These are phyloP conservation scores for Termitomyces sp. DNA, from an alignment of 768 basidiomycete species.

Conservation along the genomic window DNA sequence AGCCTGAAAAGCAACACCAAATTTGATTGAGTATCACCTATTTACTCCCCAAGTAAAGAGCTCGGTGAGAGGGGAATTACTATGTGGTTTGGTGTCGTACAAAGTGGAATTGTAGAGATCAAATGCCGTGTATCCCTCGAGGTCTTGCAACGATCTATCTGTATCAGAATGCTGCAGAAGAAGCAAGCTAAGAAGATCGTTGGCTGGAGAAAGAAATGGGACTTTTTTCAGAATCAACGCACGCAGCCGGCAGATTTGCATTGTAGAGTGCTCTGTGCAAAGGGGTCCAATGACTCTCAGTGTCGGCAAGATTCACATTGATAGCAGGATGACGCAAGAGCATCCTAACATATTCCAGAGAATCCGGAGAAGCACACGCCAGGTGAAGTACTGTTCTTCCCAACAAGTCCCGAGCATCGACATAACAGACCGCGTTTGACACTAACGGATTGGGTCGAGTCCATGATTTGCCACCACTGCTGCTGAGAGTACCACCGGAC, in stretches of 20 bases:
- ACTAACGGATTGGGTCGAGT: constrained; percentile 37
- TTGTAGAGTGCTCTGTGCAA: constrained; percentile 82
- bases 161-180: constrained; percentile 72
- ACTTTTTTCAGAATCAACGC: constrained; percentile 19
- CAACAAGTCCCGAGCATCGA: constrained; percentile 67
- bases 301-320: constrained; percentile 76
- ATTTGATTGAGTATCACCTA: constrained; percentile 31
- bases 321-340: constrained; percentile 71
- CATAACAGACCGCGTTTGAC: constrained; percentile 32
- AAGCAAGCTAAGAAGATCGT: constrained; percentile 42
- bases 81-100: constrained; percentile 57
- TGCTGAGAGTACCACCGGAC: constrained; percentile 27
- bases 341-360: constrained; percentile 71
- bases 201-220: not conserved
- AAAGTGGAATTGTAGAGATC: constrained; percentile 92
- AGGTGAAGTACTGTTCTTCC: constrained; percentile 82
- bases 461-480: constrained; percentile 55
- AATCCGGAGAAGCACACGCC: constrained; percentile 61
- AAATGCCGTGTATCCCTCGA: constrained; percentile 86
- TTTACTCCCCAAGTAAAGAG: constrained; percentile 89
- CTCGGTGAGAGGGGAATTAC: constrained; percentile 38
- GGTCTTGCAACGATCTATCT: constrained; percentile 69
- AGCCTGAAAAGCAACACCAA: not conserved
- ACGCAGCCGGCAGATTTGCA: constrained; percentile 72
- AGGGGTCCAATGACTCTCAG: constrained; percentile 87